Percentiles rank a stretch among this genome's conserved stretches.
These are phyloP conservation scores for Trichomonascus vanleenenianus DNA, from an alignment of 805 yeast genomes.

Conservation along the genomic window DNA sequence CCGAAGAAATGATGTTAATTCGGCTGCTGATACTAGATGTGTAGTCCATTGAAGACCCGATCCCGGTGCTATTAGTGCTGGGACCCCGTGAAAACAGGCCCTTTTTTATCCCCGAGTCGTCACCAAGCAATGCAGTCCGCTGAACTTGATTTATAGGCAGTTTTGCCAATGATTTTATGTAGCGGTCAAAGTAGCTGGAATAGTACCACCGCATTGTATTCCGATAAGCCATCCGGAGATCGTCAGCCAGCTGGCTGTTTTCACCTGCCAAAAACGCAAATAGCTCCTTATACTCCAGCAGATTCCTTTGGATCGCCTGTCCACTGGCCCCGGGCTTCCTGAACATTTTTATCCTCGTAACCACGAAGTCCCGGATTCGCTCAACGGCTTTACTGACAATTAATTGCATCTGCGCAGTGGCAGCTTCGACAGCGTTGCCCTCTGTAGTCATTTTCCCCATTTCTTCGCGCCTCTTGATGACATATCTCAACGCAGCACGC, in stretches of 20 bases:
- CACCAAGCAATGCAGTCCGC: conserved; percentile 47
- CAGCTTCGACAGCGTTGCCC: conserved; percentile 13
- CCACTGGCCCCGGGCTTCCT: conserved; percentile 62
- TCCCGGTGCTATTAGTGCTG: neutral
- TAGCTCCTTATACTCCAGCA: conserved; percentile 56
- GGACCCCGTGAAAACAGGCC: neutral
- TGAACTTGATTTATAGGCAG: conserved; percentile 51
- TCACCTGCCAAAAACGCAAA: conserved; percentile 48
- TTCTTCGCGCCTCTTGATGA: conserved; percentile 17
- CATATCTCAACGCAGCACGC: conserved; percentile 34
- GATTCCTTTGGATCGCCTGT: conserved; percentile 61
- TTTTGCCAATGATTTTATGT: conserved; percentile 62
- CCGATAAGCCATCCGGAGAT: conserved; percentile 70
- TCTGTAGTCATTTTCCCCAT: conserved; percentile 5
- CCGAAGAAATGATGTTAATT: conserved; percentile 45
- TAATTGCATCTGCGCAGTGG: conserved; percentile 35
- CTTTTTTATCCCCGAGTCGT: neutral
- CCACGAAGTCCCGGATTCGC: conserved; percentile 62
- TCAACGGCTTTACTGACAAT: conserved; percentile 61
- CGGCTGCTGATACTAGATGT: conserved; percentile 48
- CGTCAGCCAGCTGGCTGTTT: conserved; percentile 57
- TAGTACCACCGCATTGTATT: conserved; percentile 95
- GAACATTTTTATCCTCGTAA: conserved; percentile 56
- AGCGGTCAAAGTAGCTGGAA: conserved; percentile 65
- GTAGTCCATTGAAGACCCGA: conserved; percentile 40